These are phyloP conservation scores for Tulasnella sp. DNA, from an alignment of 768 basidiomycete genomes.

Conservation along the genomic window DNA sequence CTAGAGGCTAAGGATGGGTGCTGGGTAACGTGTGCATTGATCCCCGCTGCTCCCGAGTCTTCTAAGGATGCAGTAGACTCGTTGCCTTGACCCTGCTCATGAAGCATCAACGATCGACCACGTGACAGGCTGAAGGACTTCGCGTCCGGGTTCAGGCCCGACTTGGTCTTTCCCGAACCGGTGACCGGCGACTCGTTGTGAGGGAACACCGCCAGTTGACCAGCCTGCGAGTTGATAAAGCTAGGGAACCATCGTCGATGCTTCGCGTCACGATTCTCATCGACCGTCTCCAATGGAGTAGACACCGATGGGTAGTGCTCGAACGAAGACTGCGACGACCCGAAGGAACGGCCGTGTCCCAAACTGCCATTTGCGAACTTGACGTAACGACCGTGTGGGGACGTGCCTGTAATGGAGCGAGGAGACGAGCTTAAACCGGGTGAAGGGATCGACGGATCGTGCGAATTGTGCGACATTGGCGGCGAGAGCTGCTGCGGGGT, in stretches of 20 bases:
- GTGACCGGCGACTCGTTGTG: conserved; percentile 16
- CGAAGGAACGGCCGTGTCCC: too few relatives aligned
- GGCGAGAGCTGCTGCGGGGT: too few relatives aligned
- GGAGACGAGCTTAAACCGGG: too few relatives aligned
- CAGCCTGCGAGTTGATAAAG: conserved; percentile 12
- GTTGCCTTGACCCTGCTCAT: conserved; percentile 1
- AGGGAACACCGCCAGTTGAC: conserved; percentile 7
- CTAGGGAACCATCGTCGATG: conserved; percentile 11
- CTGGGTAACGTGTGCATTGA: not conserved
- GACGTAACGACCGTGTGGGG: too few relatives aligned
- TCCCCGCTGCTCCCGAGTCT: too few relatives aligned
- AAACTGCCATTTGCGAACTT: too few relatives aligned
- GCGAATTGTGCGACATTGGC: too few relatives aligned
- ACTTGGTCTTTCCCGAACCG: not conserved
- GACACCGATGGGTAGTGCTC: conserved; percentile 9
- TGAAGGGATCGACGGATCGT: too few relatives aligned
- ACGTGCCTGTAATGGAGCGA: too few relatives aligned
- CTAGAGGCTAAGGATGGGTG: conserved; percentile 12
- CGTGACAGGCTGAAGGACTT: conserved; percentile 60
- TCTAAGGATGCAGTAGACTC: not conserved
- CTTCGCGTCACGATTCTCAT: conserved; percentile 9
- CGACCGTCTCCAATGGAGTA: conserved; percentile 9
- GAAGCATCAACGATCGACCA: conserved; percentile 1
- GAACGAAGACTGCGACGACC: conserved; percentile 7
- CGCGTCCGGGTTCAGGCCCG: conserved; percentile 71